Evolutionary conservation across 2,329 filamentous ascomycete species (phyloP).

Genomic region (Penicillium sclerotiorum): DNA sequence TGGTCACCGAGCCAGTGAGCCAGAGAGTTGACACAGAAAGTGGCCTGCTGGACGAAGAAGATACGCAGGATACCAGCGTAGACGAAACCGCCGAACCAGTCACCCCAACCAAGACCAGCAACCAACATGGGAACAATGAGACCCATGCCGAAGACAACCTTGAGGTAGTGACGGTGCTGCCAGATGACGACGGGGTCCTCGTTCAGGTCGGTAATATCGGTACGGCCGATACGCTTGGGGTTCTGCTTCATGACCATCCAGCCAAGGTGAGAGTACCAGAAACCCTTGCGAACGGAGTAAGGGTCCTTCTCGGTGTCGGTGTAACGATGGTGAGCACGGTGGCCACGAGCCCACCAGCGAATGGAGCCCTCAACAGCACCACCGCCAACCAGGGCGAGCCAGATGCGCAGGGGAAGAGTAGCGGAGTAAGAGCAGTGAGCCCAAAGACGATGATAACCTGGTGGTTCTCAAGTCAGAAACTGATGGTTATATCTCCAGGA

Average conservation of each 20-base stretch:
- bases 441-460: slow-evolving; percentile 80
- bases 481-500: too few relatives aligned
- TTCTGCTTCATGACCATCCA: slow-evolving; percentile 97
- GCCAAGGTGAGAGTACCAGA: slow-evolving; percentile 80
- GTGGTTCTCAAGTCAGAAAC: not conserved
- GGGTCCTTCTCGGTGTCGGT: slow-evolving; percentile 92
- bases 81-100: slow-evolving; percentile 79
- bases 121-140: slow-evolving; percentile 74
- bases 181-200: slow-evolving; percentile 82
- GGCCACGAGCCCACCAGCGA: slow-evolving; percentile 85
- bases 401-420: slow-evolving; percentile 73
- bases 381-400: slow-evolving; percentile 77
- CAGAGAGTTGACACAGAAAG: slow-evolving; percentile 89
- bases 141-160: slow-evolving; percentile 76
- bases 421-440: slow-evolving; percentile 84
- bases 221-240: slow-evolving; percentile 83
- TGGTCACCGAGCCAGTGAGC: slow-evolving; percentile 87
- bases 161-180: slow-evolving; percentile 86
- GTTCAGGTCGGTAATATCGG: slow-evolving; percentile 85
- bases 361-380: slow-evolving; percentile 85
- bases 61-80: slow-evolving; percentile 84
- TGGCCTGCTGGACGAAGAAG: slow-evolving; percentile 89
- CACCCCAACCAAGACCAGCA: slow-evolving; percentile 76
- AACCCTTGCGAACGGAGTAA: slow-evolving; percentile 86
- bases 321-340: slow-evolving; percentile 86